phyloP scores from a whole-genome alignment of 176 grass and related monocot genomes.

The Hsuehochloa calcarea region DNA sequence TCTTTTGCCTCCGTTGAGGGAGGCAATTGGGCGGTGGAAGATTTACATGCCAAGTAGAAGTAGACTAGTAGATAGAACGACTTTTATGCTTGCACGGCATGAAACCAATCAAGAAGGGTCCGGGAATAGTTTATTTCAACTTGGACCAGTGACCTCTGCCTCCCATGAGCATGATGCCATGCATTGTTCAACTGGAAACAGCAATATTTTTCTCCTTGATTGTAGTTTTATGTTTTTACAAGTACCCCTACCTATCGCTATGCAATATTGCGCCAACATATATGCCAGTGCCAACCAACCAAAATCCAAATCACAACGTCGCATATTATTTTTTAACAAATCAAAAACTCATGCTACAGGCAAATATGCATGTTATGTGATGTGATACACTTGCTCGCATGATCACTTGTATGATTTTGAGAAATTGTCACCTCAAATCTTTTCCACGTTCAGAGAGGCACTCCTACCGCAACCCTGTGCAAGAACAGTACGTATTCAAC shows the following conservation, averaged over 20 bases:
- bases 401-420: background rate
- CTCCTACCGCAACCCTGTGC: background rate
- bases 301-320: background rate
- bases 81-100: slow-evolving; percentile 63
- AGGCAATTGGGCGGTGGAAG: background rate
- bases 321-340: no score
- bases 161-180: slow-evolving; percentile 40
- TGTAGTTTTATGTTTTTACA: background rate
- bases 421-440: background rate
- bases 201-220: background rate
- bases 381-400: no score
- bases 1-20: background rate
- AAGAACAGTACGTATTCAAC: slow-evolving; percentile 19
- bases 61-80: background rate
- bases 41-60: background rate
- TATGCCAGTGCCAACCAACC: background rate
- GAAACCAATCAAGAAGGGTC: background rate
- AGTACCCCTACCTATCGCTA: background rate
- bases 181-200: background rate
- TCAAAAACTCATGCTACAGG: no score
- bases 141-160: slow-evolving; percentile 42
- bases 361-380: no score
- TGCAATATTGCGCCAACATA: background rate
- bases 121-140: slow-evolving; percentile 37
- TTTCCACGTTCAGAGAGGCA: background rate